Conservation (phyloP, 139 green algal species). For the Pycnococcus provasolii region DNA sequence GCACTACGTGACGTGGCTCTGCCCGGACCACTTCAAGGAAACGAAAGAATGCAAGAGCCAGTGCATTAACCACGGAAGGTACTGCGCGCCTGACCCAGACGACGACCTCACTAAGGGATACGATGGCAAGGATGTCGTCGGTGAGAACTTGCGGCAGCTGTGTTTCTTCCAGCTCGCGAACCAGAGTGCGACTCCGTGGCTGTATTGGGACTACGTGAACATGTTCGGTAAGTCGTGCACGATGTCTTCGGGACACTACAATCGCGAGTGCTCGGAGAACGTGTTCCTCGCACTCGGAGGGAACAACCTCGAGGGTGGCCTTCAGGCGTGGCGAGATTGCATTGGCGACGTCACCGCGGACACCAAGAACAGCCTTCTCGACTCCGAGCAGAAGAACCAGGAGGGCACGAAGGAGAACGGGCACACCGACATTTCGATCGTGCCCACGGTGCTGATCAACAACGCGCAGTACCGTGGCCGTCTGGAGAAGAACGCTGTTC, state of each 20-base stretch:
- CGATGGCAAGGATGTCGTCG: conserved; percentile 45
- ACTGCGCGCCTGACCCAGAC: conserved; percentile 67
- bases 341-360: conserved; percentile 38
- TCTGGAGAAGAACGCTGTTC: conserved; percentile 40
- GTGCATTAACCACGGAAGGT: conserved; percentile 65
- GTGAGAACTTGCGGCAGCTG: conserved; percentile 77
- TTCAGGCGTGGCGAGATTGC: conserved; percentile 34
- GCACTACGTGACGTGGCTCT: conserved; percentile 82
- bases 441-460: conserved; percentile 86
- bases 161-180: conserved; percentile 66
- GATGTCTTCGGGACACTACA: conserved; percentile 55
- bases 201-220: conserved; percentile 84
- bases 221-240: conserved; percentile 54
- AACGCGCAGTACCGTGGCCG: conserved; percentile 67
- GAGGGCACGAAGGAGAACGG: conserved; percentile 35
- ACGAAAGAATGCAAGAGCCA: conserved; percentile 55
- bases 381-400: conserved; percentile 58
- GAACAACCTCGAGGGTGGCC: conserved; percentile 29
- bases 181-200: conserved; percentile 39
- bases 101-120: conserved; percentile 38
- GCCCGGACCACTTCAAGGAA: conserved; percentile 39
- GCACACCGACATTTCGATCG: conserved; percentile 54
- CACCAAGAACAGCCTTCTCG: background rate
- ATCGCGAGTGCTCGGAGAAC: conserved; percentile 53
- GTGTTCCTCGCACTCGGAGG: conserved; percentile 37